A percentile compares a stretch with the other conserved stretches of the same genome.
phyloP scores from a whole-genome alignment of 768 basidiomycete genomes.

The Calocera cornea region DNA sequence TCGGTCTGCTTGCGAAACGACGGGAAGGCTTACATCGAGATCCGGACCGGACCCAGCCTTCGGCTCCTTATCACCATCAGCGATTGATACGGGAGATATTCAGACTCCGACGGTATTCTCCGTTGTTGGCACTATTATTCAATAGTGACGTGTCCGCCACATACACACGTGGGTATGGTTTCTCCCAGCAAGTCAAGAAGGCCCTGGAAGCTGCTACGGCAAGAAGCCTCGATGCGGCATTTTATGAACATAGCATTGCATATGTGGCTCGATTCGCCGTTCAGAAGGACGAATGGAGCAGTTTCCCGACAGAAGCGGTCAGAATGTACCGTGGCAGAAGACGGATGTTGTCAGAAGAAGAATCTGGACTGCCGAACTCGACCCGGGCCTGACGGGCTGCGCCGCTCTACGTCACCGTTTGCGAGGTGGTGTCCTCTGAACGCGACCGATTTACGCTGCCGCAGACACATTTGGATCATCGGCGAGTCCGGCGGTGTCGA shows the following conservation, averaged over 20 bases:
- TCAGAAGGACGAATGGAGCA: background rate
- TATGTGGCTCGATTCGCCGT: background rate
- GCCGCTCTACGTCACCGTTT: background rate
- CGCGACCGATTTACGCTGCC: background rate
- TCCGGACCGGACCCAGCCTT: background rate
- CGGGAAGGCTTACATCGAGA: background rate
- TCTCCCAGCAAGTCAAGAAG: too few species aligned
- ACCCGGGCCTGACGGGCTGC: background rate
- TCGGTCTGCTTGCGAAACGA: background rate
- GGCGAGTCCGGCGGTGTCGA: background rate
- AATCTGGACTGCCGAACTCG: background rate
- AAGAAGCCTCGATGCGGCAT: too few species aligned
- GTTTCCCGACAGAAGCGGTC: background rate
- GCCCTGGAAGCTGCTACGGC: too few species aligned
- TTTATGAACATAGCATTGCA: too few species aligned
- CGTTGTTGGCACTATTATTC: background rate
- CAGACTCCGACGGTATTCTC: background rate
- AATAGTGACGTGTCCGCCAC: background rate
- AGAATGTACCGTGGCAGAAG: background rate
- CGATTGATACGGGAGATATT: slow-evolving; percentile 3
- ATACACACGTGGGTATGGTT: background rate
- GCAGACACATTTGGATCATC: background rate
- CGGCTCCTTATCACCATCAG: background rate
- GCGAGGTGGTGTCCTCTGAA: background rate
- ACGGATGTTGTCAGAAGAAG: background rate